Evolutionary conservation across 1,139 yeast genomes (phyloP), one percentile per base, ranked within the genome.

Genomic region (Diutina pseudorugosa): DNA sequence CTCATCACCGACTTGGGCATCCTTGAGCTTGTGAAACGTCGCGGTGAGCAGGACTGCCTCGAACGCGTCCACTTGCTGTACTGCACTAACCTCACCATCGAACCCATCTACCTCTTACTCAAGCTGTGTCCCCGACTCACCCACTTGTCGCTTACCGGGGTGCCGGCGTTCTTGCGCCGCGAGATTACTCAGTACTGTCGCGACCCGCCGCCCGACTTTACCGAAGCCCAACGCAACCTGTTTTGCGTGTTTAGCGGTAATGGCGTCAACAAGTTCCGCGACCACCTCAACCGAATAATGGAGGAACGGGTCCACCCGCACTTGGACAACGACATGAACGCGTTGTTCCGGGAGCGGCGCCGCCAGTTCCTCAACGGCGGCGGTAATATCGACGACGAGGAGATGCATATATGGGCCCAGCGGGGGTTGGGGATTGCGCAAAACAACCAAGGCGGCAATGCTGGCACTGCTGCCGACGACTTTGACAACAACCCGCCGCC

Each of bases 231-330:
- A 66, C 84, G 84, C 59, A 79, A 85, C 19, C 78, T 88, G 52
- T 93, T 93, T 62, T 93, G 98, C 68, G 98, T 93, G 9, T 93
- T 90, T 62, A 85, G 95, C 42, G 98, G 98, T 1, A 82, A 79
- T 57, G 98, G 98, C 4, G 97, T 93, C 18, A 78, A 72, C 52
- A 79, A 78, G 56, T 73, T 89, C 57, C 77, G 95, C 56, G 79
- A 78, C 51, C 83, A 83, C 61, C 72, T 88, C 51, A 71, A 67
- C 53, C 70, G 67, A 55, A 66, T 71, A 47, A 72, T 74, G 74
- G 76, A 72, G 57, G 76, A 72, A 55, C 60, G 76, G 47, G 66
- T 72, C 14, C 40, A 45, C 49, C 49, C 49, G 12, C 49, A 45
- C 12, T 27, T 45, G 21, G 49, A 45, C 12, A 27, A n/a, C 21